Percentiles rank a stretch among this genome's conserved stretches.
Evolutionary conservation across 306 rosid genomes (phyloP).

Genomic region (Cicer judaicum): DNA sequence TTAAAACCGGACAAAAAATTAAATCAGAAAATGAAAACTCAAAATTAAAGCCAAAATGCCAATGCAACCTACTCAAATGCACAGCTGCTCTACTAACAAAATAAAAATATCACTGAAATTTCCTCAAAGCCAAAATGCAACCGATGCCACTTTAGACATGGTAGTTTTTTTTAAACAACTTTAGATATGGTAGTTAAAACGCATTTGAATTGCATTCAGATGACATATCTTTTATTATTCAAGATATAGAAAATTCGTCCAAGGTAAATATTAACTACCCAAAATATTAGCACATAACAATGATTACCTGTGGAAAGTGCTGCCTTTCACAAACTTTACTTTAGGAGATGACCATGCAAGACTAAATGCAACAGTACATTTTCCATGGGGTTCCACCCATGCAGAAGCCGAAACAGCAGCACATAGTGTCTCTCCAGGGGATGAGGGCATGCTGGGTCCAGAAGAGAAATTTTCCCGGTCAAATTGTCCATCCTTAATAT

Average conservation of each 20-base stretch:
- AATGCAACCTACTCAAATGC: slow-evolving; percentile 7
- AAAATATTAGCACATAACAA: slow-evolving; percentile 35
- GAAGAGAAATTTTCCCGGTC: slow-evolving; percentile 75
- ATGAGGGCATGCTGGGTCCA: slow-evolving; percentile 88
- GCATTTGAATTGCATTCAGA: slow-evolving; percentile 20
- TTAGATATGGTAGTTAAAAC: slow-evolving; percentile 10
- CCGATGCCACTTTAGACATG: slow-evolving; percentile 16
- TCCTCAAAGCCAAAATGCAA: slow-evolving; percentile 28
- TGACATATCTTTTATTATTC: slow-evolving; percentile 22
- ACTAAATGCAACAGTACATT: slow-evolving; percentile 89
- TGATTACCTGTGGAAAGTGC: slow-evolving; percentile 79
- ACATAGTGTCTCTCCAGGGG: slow-evolving; percentile 89
- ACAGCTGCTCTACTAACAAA: slow-evolving; percentile 16
- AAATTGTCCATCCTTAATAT: slow-evolving; percentile 86
- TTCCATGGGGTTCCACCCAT: slow-evolving; percentile 99
- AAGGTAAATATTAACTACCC: slow-evolving; percentile 29
- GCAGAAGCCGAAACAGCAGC: slow-evolving; percentile 97
- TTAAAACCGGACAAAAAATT: background rate
- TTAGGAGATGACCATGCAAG: slow-evolving; percentile 98
- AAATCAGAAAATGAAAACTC: background rate
- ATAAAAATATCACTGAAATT: slow-evolving; percentile 11
- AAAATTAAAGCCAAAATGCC: background rate
- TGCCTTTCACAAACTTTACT: slow-evolving; percentile 86
- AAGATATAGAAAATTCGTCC: slow-evolving; percentile 17
- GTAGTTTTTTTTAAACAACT: background rate